Percentiles rank a stretch among this genome's conserved stretches.
These are phyloP conservation scores for Trichoderma cornu-damae DNA, from an alignment of 2,329 filamentous ascomycete genomes.

Conservation along the genomic window DNA sequence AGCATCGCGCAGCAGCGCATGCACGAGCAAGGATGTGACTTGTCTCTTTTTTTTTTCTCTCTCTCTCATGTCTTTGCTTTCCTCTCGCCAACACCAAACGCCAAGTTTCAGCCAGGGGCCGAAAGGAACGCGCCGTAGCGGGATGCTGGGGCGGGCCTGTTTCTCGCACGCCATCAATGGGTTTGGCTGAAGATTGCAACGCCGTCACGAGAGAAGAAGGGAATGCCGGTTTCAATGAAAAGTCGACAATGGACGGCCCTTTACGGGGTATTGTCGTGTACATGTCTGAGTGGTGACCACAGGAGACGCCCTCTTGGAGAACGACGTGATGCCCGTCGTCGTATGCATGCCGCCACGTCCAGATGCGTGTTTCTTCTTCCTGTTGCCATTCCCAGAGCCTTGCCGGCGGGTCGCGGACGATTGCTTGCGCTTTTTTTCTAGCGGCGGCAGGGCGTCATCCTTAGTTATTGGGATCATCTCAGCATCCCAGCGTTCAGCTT, in stretches of 20 bases:
- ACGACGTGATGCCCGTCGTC: not conserved
- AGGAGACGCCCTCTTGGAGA: not conserved
- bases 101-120: slow-evolving; percentile 10
- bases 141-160: not conserved
- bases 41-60: not conserved
- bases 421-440: slow-evolving; percentile 1
- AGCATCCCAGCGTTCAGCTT: slow-evolving; percentile 12
- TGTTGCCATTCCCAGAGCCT: slow-evolving; percentile 1
- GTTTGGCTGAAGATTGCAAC: not conserved
- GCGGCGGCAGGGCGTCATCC: slow-evolving; percentile 1
- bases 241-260: not conserved
- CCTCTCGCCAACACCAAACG: not conserved
- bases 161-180: not conserved
- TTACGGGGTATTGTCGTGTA: not conserved
- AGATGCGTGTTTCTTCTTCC: not conserved
- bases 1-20: slow-evolving; percentile 1
- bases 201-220: not conserved
- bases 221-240: not conserved
- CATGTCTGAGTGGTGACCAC: not conserved
- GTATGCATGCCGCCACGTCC: slow-evolving; percentile 10
- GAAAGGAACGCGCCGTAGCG: slow-evolving; percentile 9
- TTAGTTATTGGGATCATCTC: slow-evolving; percentile 8
- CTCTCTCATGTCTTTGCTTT: not conserved
- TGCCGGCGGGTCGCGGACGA: slow-evolving; percentile 1
- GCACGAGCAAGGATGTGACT: slow-evolving; percentile 11